Evolutionary conservation across 2,329 filamentous ascomycete genomes (phyloP).

Genomic region (Cordyceps cateniannulata): DNA sequence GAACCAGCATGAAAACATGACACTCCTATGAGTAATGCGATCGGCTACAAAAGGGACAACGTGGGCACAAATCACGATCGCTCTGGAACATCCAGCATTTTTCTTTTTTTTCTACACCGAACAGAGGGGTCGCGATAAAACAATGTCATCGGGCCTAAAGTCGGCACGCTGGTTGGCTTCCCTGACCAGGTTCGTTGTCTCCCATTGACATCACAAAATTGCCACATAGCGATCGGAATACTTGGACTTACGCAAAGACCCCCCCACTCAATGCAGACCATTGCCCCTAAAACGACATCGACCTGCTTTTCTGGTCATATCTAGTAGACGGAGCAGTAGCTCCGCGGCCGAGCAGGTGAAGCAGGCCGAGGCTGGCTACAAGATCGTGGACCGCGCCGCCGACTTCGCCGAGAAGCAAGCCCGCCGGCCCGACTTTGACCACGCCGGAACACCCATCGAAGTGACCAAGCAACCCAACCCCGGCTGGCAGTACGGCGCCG

Average conservation of each 20-base stretch:
- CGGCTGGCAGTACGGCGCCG: conserved; percentile 40
- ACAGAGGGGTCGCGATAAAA: conserved; percentile 7
- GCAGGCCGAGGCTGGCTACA: conserved; percentile 14
- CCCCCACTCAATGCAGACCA: not conserved
- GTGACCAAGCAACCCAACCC: conserved; percentile 33
- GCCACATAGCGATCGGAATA: not conserved
- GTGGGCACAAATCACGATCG: not conserved
- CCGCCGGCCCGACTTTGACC: conserved; percentile 21
- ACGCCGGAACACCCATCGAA: conserved; percentile 16
- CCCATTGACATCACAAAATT: not conserved
- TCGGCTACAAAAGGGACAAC: conserved; percentile 6
- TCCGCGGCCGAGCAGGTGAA: conserved; percentile 6
- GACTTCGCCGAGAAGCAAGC: conserved; percentile 21
- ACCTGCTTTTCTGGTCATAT: not conserved
- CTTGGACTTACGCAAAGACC: not conserved
- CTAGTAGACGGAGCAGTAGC: not conserved
- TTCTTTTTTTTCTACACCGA: not conserved
- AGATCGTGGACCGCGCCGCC: conserved; percentile 19
- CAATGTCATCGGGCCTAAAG: not conserved
- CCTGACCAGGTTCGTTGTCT: not conserved
- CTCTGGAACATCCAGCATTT: not conserved
- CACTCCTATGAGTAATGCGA: conserved; percentile 9
- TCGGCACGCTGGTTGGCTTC: not conserved
- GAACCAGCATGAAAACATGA: not conserved
- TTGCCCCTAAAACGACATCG: not conserved